Evolutionary conservation across 192 early-diverging fungal genomes (phyloP).

Genomic region (Backusella parvicylindrica): DNA sequence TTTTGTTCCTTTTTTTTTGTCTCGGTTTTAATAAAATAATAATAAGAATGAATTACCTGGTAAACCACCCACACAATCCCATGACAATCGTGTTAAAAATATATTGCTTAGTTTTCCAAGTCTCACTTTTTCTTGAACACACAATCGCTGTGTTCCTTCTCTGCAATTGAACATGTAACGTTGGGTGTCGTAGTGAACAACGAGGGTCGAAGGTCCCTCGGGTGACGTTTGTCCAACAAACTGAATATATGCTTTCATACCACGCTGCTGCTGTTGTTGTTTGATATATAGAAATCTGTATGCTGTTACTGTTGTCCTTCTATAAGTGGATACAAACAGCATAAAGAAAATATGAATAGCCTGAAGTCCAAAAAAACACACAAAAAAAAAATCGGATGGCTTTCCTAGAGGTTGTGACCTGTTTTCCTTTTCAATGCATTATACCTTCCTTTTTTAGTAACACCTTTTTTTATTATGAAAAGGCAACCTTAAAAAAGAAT

Average conservation of each 20-base stretch:
- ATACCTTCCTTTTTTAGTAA: no score
- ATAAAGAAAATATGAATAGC: not conserved
- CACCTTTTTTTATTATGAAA: no score
- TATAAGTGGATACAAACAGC: not conserved
- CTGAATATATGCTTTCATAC: slow-evolving; percentile 51
- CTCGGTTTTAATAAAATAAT: not conserved
- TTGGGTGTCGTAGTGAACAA: slow-evolving; percentile 71
- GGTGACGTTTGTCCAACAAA: slow-evolving; percentile 44
- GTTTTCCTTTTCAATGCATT: no score
- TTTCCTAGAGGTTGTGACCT: not conserved
- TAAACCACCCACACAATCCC: slow-evolving; percentile 86
- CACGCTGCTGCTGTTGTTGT: slow-evolving; percentile 6
- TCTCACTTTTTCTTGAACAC: slow-evolving; percentile 71
- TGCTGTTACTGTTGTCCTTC: not conserved
- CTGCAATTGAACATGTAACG: slow-evolving; percentile 93
- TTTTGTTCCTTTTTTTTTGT: not conserved
- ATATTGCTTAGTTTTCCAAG: slow-evolving; percentile 72
- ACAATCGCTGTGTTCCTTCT: slow-evolving; percentile 87
- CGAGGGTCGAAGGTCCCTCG: slow-evolving; percentile 59
- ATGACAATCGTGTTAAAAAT: slow-evolving; percentile 80
- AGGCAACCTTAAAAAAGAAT: no score
- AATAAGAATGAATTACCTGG: no score
- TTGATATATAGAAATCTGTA: not conserved
- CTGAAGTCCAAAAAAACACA: no score
- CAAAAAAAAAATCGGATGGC: not conserved